Base-by-base conservation (phyloP, 768 basidiomycete species). In the Kwoniella shandongensis region DNA sequence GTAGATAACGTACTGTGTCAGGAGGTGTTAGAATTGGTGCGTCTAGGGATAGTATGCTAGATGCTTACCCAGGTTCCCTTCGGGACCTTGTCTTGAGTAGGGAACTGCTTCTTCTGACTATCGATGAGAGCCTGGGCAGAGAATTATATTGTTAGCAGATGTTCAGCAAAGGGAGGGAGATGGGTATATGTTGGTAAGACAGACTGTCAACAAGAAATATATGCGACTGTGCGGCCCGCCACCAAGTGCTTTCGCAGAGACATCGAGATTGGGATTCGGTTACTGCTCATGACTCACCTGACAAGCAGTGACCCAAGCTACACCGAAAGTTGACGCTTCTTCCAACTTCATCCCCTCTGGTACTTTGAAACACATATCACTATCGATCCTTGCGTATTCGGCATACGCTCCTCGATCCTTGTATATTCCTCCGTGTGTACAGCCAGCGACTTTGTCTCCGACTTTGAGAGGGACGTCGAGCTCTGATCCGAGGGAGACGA, bases 261-360 rank as follows among this genome's bases (percentile, higher is more conserved):
- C n/a, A n/a, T n/a, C n/a, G n/a, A n/a, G n/a, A 17, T 22, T 42
- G 44, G 2, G 17, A 27, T n/a, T n/a, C n/a, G n/a, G n/a, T n/a
- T n/a, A n/a, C n/a, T n/a, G n/a, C n/a, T n/a, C n/a, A n/a, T n/a
- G 20, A 57, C 63, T 48, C 49, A 68, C 62, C 52, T 66, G 65
- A 27, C 54, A 57, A 54, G 70, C 68, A 27, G 73, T 75, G 41
- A 60, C 51, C 61, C 66, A 72, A 12, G 63, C 61, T 4, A 72
- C 51, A 35, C 68, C 66, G 38, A 59, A 70, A 1, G 61, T 61
- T 23, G 70, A 51, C 11, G 70, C 70, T 41, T 66, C 57, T 22
- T 59, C 61, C 32, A 57, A 17, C 29, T 36, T 47, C 30, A 62
- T 11, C 4, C 51, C 52, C 30, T 69, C 69, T 8, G 73, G 70